Evolutionary conservation across 164 flowering plant genomes (phyloP), one percentile per base, ranked within the genome.

Genomic region (Litsea cubeba): DNA sequence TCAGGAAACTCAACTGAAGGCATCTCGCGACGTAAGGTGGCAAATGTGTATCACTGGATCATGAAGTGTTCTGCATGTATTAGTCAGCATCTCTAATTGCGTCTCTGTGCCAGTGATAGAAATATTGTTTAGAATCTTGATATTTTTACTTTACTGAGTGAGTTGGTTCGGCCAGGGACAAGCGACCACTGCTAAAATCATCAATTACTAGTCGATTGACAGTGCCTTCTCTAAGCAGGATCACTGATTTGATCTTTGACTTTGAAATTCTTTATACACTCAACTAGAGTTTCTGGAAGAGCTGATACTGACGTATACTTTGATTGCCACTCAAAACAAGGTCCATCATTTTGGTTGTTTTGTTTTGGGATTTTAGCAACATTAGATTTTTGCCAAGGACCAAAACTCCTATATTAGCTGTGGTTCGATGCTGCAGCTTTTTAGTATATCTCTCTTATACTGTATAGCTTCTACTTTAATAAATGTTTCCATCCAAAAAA

Each of bases 11-110:
- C 95, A 91, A 86, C 88, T 96, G 83, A 94, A 96, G 89, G 99
- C 99, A 80, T 94, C 99, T 78, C 98, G 99, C 88, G 99, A 96
- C 87, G 99, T 96, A 96, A 91, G 97, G 92, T 92, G 87, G 81
- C 93, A 82, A 83, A 81, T 86, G 64, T 87, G 85, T 89, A 71
- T 83, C 75, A 66, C 70, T 57, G 30, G 76, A 66, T 66, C 35
- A 30, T 15, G 30, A 66, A 63, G 12, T 14, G 66, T 63, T 66
- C 30, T 66, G 69, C 40, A 28, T 66, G 15, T 30, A 26, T 66
- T 15, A 3, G 46, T 5, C 12, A 12, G 11, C 28, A 32, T 66
- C 46, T 66, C 40, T 66, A 26, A 66, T 12, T 30, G 17, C 10
- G 30, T 66, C 69, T 35, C 28, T 66, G 46, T 66, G n/a, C 49